Percentiles rank a stretch among this genome's conserved stretches.
These are phyloP conservation scores for Pterocarpus santalinus DNA, from an alignment of 306 rosid genomes.

Conservation along the genomic window DNA sequence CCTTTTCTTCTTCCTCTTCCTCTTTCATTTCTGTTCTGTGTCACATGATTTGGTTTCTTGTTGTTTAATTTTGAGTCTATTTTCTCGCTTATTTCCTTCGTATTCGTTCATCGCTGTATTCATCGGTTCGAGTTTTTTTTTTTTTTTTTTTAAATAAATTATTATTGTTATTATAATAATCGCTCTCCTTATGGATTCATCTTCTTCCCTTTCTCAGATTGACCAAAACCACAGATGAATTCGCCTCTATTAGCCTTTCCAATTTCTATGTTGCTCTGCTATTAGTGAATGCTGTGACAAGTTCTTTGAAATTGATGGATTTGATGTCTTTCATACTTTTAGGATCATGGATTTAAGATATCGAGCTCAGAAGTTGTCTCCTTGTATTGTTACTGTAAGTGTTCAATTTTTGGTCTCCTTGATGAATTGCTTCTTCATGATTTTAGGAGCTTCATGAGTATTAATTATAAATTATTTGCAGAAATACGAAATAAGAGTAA, in stretches of 20 bases:
- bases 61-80: background rate
- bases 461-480: too few relatives aligned
- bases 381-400: slow-evolving; percentile 42
- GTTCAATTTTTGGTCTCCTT: slow-evolving; percentile 1
- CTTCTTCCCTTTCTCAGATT: background rate
- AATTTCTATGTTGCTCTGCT: background rate
- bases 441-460: background rate
- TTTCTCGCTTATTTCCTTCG: background rate
- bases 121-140: background rate
- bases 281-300: background rate
- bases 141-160: too few relatives aligned
- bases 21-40: background rate
- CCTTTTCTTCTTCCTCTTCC: background rate
- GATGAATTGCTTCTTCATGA: background rate
- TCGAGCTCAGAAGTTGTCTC: slow-evolving; percentile 37
- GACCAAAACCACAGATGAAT: background rate
- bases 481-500: background rate
- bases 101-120: background rate
- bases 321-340: background rate
- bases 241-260: background rate
- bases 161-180: background rate
- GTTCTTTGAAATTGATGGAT: slow-evolving; percentile 14
- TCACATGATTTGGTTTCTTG: too few relatives aligned
- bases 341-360: slow-evolving; percentile 49
- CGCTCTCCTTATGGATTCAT: background rate